phyloP scores from a whole-genome alignment of 192 early-diverging fungal genomes.

The Coemansia sp. region DNA sequence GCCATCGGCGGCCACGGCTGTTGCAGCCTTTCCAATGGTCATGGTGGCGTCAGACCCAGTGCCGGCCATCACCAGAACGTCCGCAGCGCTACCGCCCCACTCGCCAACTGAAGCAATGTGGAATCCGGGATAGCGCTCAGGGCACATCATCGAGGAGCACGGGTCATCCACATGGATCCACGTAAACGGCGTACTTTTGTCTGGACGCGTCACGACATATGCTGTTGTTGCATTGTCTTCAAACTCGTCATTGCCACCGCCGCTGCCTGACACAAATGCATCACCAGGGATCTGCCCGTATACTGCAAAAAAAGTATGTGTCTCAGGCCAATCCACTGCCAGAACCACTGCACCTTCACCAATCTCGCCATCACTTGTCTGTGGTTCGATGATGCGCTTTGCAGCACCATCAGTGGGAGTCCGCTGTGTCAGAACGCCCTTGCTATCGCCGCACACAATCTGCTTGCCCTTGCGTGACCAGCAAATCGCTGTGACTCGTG shows the following conservation, averaged over 20 bases:
- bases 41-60: constrained; percentile 36
- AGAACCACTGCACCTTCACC: constrained; percentile 53
- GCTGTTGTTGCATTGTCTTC: constrained; percentile 50
- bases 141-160: constrained; percentile 54
- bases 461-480: constrained; percentile 94
- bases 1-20: constrained; percentile 9
- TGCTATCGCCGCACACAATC: constrained; percentile 69
- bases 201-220: constrained; percentile 61
- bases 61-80: constrained; percentile 38
- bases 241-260: constrained; percentile 40
- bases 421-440: constrained; percentile 62
- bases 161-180: constrained; percentile 61
- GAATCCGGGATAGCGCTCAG: constrained; percentile 57
- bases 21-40: constrained; percentile 39
- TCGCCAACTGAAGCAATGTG: constrained; percentile 60
- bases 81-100: constrained; percentile 55
- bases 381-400: constrained; percentile 59
- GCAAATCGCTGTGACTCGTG: constrained; percentile 57
- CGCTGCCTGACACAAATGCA: constrained; percentile 17
- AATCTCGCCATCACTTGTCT: constrained; percentile 30
- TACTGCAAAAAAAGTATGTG: constrained; percentile 62
- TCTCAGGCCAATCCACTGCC: constrained; percentile 76
- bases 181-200: constrained; percentile 37
- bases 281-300: constrained; percentile 56
- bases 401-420: constrained; percentile 58